Percentiles rank a stretch among this genome's conserved stretches.
Evolutionary conservation across 306 rosid species (phyloP).

Genomic region (Acacia melanoxylon): DNA sequence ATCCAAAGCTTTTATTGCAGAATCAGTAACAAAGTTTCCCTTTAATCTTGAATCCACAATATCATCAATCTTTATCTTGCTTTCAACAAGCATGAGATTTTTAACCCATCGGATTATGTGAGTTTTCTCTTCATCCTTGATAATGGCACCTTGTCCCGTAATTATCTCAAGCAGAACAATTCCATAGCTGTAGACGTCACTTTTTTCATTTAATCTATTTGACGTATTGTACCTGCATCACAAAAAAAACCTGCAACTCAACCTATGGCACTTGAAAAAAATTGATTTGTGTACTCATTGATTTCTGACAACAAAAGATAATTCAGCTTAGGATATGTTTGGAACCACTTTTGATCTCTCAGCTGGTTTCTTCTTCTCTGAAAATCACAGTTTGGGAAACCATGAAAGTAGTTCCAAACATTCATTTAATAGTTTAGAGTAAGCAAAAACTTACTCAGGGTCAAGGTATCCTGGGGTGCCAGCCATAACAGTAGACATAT

Average conservation of each 20-base stretch:
- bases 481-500: neutral
- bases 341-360: too few relatives aligned
- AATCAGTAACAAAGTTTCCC: neutral
- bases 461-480: slow-evolving; percentile 72
- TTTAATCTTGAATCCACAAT: slow-evolving; percentile 1
- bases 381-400: too few relatives aligned
- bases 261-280: too few relatives aligned
- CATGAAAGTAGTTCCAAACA: too few relatives aligned
- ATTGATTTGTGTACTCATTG: too few relatives aligned
- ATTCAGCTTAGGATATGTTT: neutral
- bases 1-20: neutral
- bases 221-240: neutral
- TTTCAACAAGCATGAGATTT: neutral
- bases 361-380: too few relatives aligned
- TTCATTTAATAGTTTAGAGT: too few relatives aligned
- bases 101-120: neutral
- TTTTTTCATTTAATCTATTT: neutral
- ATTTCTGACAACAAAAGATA: too few relatives aligned
- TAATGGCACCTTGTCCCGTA: neutral
- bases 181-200: slow-evolving; percentile 43
- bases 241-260: neutral
- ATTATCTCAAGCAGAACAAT: neutral
- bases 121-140: neutral
- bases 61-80: neutral
- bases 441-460: slow-evolving; percentile 45